Percentiles rank a stretch among this genome's conserved stretches.
phyloP scores from a whole-genome alignment of 2,329 filamentous ascomycete genomes.

The Phialophora verrucosa region DNA sequence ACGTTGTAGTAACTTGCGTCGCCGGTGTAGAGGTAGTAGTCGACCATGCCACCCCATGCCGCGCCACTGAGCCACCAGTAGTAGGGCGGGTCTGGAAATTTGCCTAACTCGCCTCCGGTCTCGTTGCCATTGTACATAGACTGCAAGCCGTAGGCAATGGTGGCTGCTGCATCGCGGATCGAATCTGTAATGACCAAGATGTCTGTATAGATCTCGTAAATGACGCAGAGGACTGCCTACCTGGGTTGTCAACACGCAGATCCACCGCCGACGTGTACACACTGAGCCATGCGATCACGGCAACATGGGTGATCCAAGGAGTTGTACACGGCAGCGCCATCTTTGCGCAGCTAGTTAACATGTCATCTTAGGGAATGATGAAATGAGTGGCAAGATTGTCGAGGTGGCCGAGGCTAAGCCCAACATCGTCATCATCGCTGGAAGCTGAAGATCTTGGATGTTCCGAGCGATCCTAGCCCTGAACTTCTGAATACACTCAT shows the following conservation, averaged over 20 bases:
- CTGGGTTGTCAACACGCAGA: not conserved
- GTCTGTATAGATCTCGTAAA: not conserved
- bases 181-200: not conserved
- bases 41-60: slow-evolving; percentile 68
- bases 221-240: not conserved
- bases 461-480: not conserved
- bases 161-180: not conserved
- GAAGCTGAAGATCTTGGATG: not conserved
- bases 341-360: not conserved
- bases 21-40: slow-evolving; percentile 70
- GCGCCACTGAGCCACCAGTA: slow-evolving; percentile 71
- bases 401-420: not conserved
- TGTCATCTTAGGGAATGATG: not conserved
- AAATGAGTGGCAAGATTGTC: not conserved
- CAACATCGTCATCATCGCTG: not conserved
- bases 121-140: slow-evolving; percentile 44
- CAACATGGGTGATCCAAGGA: not conserved
- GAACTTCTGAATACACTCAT: not conserved
- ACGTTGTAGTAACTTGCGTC: slow-evolving; percentile 66
- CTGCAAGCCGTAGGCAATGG: not conserved
- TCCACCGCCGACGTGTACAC: not conserved
- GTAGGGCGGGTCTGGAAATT: slow-evolving; percentile 71
- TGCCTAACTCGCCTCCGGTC: slow-evolving; percentile 57
- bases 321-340: not conserved
- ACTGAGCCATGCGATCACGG: not conserved